Base-by-base conservation (phyloP, 140 eudicot species). In the Bidens hawaiensis region DNA sequence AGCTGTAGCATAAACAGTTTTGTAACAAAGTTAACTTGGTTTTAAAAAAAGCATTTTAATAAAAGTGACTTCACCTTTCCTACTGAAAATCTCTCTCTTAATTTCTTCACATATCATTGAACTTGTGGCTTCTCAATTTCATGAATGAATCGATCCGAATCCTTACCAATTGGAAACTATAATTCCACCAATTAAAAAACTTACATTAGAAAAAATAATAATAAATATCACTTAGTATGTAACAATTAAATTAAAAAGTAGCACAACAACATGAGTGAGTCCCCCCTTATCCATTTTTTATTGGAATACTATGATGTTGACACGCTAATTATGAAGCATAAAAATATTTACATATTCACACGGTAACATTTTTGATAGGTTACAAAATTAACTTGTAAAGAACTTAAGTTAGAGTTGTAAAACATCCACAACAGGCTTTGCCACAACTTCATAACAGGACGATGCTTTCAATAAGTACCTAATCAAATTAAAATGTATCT, bases 151-250 rank as follows among this genome's bases (percentile, higher is more conserved):
- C 98, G 78, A 3, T 87, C 96, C 38, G 98, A 87, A 81, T 91
- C 98, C 56, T 87, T 91, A 65, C 98, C 98, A 55, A 91, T 91
- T 14, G 98, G 96, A 79, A 91, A 91, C 98, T 91, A 80, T 12
- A n/a, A n/a, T n/a, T n/a, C n/a, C 50, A 65, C 13, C 54, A 56
- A 14, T 14, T n/a, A n/a, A 51, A 51, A 17, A 57, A 34, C 14
- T 25, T 52, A 46, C 26, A 62, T 59, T 30, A 65, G 58, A 69
- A 43, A 18, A 60, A 15, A 33, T n/a, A n/a, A n/a, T n/a, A n/a
- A n/a, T 17, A 18, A 56, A 9, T 14, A 13, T 23, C 17, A 18
- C 46, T 4, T 12, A 26, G 45, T 26, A 14, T 18, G 17, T 65
- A 57, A 23, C 6, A 46, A 41, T 17, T 55, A 1, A 4, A 23